These are phyloP conservation scores for Pythium angustatum DNA, from an alignment of 352 stramenopile genomes.

Conservation along the genomic window DNA sequence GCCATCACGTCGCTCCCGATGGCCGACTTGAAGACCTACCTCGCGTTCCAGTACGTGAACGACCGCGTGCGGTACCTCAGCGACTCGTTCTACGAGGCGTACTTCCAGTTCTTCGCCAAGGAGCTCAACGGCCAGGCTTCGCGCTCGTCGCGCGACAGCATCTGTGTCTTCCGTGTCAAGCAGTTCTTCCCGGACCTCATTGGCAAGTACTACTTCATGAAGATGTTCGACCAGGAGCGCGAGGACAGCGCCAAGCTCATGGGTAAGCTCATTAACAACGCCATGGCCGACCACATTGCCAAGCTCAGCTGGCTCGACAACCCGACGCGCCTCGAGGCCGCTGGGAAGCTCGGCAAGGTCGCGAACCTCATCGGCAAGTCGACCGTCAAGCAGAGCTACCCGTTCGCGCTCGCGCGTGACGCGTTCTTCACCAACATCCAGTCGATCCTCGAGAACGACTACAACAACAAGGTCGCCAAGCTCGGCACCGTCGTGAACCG, in stretches of 20 bases:
- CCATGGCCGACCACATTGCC: slow-evolving; percentile 81
- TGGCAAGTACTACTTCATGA: slow-evolving; percentile 87
- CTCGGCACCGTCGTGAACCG: slow-evolving; percentile 50
- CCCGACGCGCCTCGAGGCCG: slow-evolving; percentile 67
- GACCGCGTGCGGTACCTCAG: slow-evolving; percentile 43
- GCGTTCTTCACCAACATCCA: slow-evolving; percentile 63
- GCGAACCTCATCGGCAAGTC: slow-evolving; percentile 45
- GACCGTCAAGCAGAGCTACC: slow-evolving; percentile 51
- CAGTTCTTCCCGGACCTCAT: slow-evolving; percentile 53
- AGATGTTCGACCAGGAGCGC: slow-evolving; percentile 77
- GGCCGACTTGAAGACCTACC: slow-evolving; percentile 54
- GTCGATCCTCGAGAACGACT: slow-evolving; percentile 41
- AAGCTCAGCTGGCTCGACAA: slow-evolving; percentile 92
- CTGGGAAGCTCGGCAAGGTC: slow-evolving; percentile 82
- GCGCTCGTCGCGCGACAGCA: slow-evolving; percentile 62
- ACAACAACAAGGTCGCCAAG: slow-evolving; percentile 33
- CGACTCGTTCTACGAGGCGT: slow-evolving; percentile 73
- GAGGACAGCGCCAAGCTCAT: slow-evolving; percentile 79
- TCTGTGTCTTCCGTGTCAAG: slow-evolving; percentile 21
- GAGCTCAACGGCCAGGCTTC: slow-evolving; percentile 66
- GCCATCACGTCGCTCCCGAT: slow-evolving; percentile 34
- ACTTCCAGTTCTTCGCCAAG: slow-evolving; percentile 89
- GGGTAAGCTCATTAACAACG: slow-evolving; percentile 80
- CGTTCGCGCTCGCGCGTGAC: slow-evolving; percentile 29
- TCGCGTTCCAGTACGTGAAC: slow-evolving; percentile 56